phyloP scores from a whole-genome alignment of 176 grass and related monocot genomes.

The Miscanthus lutarioriparius region DNA sequence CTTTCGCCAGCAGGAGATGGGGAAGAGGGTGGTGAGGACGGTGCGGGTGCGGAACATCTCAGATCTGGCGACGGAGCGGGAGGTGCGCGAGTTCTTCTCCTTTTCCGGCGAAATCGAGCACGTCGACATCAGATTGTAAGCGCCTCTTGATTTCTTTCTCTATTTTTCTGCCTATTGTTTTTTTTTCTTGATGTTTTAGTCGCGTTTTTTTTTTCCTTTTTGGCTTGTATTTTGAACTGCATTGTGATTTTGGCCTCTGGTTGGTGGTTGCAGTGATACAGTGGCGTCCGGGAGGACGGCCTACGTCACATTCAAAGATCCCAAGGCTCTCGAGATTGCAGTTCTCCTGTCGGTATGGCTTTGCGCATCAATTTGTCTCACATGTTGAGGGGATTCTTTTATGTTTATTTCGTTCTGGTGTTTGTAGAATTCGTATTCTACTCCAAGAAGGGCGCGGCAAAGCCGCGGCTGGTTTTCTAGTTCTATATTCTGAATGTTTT shows the following conservation, averaged over 20 bases:
- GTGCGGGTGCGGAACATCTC: constrained; percentile 88
- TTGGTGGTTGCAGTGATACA: constrained; percentile 50
- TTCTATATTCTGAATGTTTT: background rate
- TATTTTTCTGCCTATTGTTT: background rate
- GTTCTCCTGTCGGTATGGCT: constrained; percentile 75
- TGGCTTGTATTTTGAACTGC: background rate
- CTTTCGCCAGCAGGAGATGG: constrained; percentile 23
- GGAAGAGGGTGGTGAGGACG: constrained; percentile 55
- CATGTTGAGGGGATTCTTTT: background rate
- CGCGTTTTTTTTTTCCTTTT: background rate
- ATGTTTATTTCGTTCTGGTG: background rate
- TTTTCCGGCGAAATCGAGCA: constrained; percentile 97
- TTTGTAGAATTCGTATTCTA: background rate
- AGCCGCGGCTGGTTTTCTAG: too few species aligned
- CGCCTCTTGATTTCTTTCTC: background rate
- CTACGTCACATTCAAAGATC: constrained; percentile 90
- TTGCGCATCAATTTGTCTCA: background rate
- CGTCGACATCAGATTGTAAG: constrained; percentile 69
- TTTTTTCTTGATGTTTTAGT: background rate
- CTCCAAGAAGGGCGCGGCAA: too few species aligned
- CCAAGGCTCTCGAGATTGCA: constrained; percentile 88
- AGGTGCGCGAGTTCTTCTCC: constrained; percentile 99
- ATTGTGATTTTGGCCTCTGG: background rate
- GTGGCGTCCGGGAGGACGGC: constrained; percentile 58
- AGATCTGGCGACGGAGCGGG: constrained; percentile 93